Evolutionary conservation across 768 basidiomycete genomes (phyloP).

Genomic region (Auricularia cornea): DNA sequence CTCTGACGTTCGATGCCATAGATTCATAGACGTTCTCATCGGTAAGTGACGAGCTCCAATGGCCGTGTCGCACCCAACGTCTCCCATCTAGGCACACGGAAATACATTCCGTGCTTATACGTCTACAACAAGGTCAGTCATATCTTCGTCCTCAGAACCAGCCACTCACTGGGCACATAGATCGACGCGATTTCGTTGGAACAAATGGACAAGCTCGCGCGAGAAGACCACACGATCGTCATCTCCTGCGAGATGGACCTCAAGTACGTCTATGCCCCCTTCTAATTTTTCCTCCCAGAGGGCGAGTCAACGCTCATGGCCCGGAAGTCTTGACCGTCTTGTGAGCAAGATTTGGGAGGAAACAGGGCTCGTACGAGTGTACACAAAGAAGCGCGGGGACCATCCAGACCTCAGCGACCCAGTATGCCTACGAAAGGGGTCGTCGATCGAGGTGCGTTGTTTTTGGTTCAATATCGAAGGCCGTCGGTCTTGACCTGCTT

Average conservation of each 20-base stretch:
- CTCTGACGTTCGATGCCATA: constrained; percentile 80
- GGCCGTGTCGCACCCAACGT: not conserved
- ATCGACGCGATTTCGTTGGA: constrained; percentile 83
- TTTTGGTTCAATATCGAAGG: not conserved
- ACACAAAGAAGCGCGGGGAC: constrained; percentile 95
- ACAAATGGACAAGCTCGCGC: constrained; percentile 73
- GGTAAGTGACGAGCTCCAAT: constrained; percentile 44
- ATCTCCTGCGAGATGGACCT: constrained; percentile 94
- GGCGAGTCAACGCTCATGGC: constrained; percentile 27
- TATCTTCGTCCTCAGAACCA: too few relatives aligned
- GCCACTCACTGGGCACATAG: too few relatives aligned
- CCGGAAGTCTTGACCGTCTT: not conserved
- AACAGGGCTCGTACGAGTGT: constrained; percentile 78
- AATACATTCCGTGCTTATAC: constrained; percentile 92
- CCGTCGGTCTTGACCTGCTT: not conserved
- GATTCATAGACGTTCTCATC: constrained; percentile 97
- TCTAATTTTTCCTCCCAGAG: not conserved
- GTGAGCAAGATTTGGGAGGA: constrained; percentile 46
- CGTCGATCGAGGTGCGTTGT: constrained; percentile 72
- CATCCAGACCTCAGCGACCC: constrained; percentile 90
- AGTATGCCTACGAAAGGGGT: constrained; percentile 81
- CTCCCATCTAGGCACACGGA: constrained; percentile 60
- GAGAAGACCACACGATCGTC: constrained; percentile 78
- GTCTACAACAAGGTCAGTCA: constrained; percentile 75
- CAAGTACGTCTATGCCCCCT: constrained; percentile 44